phyloP scores from a whole-genome alignment of 768 basidiomycete genomes.

The Serpula lacrymans region DNA sequence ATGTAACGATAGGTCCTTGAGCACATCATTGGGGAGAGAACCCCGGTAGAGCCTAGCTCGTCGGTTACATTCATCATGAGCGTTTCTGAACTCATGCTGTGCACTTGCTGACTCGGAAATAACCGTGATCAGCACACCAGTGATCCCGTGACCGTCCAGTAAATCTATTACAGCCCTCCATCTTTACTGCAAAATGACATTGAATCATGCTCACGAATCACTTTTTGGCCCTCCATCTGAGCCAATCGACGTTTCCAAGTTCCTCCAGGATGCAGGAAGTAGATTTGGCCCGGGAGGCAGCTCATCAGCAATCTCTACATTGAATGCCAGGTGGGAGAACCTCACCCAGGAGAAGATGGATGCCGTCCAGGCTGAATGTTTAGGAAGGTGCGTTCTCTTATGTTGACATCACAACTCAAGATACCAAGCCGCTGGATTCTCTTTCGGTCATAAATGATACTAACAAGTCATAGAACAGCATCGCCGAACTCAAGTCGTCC shows the following conservation, averaged over 20 bases:
- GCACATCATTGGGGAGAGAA: too few relatives aligned
- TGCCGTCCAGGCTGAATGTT: constrained; percentile 39
- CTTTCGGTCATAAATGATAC: background rate
- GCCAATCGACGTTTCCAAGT: constrained; percentile 42
- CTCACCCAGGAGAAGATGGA: constrained; percentile 23
- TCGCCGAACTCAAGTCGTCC: constrained; percentile 45
- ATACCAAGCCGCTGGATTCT: background rate
- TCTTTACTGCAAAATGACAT: constrained; percentile 3
- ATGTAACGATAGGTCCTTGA: too few relatives aligned
- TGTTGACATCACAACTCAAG: background rate
- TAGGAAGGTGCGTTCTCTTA: constrained; percentile 28
- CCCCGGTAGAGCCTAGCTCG: too few relatives aligned
- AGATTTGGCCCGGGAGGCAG: constrained; percentile 8
- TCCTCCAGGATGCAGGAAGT: constrained; percentile 34
- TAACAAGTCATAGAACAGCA: constrained; percentile 32
- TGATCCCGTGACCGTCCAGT: too few relatives aligned
- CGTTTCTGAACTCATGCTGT: too few relatives aligned
- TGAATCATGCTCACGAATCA: constrained; percentile 39
- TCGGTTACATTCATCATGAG: too few relatives aligned
- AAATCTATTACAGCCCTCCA: too few relatives aligned
- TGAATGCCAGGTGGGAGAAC: constrained; percentile 17
- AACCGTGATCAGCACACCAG: too few relatives aligned
- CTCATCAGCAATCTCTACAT: too few relatives aligned
- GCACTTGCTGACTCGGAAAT: too few relatives aligned
- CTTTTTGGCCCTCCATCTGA: constrained; percentile 66